Conservation (phyloP, 306 rosid species). For the Vigna angularis region DNA sequence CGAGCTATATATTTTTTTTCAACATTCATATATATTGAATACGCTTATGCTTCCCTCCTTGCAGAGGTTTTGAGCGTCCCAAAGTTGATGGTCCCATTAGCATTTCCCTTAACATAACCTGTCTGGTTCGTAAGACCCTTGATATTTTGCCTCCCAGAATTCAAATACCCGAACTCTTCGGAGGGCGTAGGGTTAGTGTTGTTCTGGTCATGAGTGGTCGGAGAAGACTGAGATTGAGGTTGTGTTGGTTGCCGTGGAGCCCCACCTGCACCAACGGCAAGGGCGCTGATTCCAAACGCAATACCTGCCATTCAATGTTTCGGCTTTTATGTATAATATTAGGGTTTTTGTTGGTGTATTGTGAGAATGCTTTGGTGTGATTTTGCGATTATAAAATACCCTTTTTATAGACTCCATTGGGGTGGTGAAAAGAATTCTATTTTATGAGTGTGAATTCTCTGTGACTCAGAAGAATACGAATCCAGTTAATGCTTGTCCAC, state of each 20-base stretch:
- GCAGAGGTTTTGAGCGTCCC: conserved; percentile 38
- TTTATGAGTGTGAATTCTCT: neutral
- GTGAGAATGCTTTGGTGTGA: neutral
- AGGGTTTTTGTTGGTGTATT: no score
- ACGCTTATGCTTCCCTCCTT: conserved; percentile 20
- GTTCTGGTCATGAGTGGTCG: neutral
- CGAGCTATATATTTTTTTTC: neutral
- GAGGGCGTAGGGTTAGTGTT: neutral
- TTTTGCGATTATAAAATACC: neutral
- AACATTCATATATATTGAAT: neutral
- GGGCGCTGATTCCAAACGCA: neutral
- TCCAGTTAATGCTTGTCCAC: neutral
- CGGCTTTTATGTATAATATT: no score
- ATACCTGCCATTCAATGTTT: neutral
- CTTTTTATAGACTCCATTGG: neutral
- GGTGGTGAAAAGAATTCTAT: no score
- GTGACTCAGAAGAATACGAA: neutral
- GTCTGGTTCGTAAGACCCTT: conserved; percentile 57
- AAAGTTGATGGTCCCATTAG: conserved; percentile 55
- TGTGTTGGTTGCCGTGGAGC: neutral
- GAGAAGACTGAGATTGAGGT: neutral
- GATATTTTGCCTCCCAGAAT: conserved; percentile 33
- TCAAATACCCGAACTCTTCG: conserved; percentile 28
- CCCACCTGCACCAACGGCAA: neutral
- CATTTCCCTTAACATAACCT: conserved; percentile 54